A percentile compares a stretch with the other conserved stretches of the same genome.
phyloP scores from a whole-genome alignment of 345 rosid genomes.

The Balakata baccata region DNA sequence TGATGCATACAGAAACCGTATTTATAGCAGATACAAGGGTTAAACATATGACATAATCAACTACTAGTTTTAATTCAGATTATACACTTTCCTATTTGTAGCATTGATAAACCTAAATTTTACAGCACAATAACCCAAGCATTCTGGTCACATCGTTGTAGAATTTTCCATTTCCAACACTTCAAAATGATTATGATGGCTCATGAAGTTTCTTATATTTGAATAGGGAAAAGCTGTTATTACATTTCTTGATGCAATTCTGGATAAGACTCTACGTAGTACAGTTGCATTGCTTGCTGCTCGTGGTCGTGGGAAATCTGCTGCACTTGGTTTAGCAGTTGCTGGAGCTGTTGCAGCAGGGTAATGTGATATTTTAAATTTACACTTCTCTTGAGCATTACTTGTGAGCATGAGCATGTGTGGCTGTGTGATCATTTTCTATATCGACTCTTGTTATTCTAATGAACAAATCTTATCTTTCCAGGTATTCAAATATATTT shows the following conservation, averaged over 20 bases:
- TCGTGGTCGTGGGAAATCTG: slow-evolving; percentile 98
- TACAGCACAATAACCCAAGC: no score
- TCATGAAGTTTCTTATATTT: slow-evolving; percentile 17
- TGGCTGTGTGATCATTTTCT: not conserved
- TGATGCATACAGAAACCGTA: no score
- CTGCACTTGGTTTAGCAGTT: slow-evolving; percentile 90
- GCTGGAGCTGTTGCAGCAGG: slow-evolving; percentile 96
- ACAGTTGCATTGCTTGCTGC: slow-evolving; percentile 94
- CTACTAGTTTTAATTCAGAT: no score
- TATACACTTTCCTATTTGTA: no score
- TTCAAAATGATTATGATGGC: slow-evolving; percentile 1
- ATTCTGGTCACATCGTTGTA: no score
- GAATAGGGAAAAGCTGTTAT: slow-evolving; percentile 83
- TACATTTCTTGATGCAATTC: slow-evolving; percentile 80
- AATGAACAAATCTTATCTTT: slow-evolving; percentile 15
- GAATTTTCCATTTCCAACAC: no score
- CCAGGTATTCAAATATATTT: slow-evolving; percentile 87
- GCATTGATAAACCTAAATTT: no score
- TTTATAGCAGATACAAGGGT: no score
- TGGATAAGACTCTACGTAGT: slow-evolving; percentile 83
- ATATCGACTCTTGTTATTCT: slow-evolving; percentile 13
- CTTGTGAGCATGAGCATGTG: not conserved
- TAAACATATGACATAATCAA: no score
- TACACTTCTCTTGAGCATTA: not conserved
- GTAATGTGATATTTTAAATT: slow-evolving; percentile 33